Evolutionary conservation across 306 rosid genomes (phyloP).

Genomic region (Dryas drummondii): DNA sequence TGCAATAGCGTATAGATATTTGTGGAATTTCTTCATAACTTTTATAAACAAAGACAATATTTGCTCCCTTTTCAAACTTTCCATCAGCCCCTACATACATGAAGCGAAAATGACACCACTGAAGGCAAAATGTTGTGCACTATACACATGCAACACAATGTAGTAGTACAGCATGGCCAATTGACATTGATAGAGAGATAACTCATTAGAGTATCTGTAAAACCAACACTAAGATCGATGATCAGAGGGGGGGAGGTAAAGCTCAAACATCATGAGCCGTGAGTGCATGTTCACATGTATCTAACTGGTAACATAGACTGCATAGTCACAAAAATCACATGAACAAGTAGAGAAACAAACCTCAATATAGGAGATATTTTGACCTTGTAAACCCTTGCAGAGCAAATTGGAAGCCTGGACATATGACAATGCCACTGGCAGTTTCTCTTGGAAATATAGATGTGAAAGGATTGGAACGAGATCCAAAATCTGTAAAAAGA

Average conservation of each 20-base stretch:
- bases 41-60: constrained; percentile 82
- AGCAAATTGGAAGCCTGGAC: constrained; percentile 83
- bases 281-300: not conserved
- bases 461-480: constrained; percentile 65
- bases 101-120: constrained; percentile 20
- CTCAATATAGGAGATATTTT: constrained; percentile 66
- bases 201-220: too few relatives aligned
- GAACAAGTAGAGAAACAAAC: constrained; percentile 40
- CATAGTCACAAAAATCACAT: not conserved
- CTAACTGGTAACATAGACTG: not conserved
- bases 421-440: constrained; percentile 69
- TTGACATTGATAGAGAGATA: not conserved
- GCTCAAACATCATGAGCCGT: not conserved
- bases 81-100: constrained; percentile 56
- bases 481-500: constrained; percentile 67
- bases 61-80: constrained; percentile 61
- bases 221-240: too few relatives aligned
- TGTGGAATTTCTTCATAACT: constrained; percentile 74
- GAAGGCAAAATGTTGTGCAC: too few relatives aligned
- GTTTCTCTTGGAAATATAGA: constrained; percentile 65
- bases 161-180: not conserved
- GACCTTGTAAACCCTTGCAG: constrained; percentile 84
- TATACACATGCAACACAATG: constrained; percentile 7
- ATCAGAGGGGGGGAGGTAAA: too few relatives aligned
- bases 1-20: constrained; percentile 52